Percentiles rank a stretch among this genome's conserved stretches.
Conservation (phyloP, 2,329 filamentous ascomycete genomes). For the Colletotrichum brevisporum region DNA sequence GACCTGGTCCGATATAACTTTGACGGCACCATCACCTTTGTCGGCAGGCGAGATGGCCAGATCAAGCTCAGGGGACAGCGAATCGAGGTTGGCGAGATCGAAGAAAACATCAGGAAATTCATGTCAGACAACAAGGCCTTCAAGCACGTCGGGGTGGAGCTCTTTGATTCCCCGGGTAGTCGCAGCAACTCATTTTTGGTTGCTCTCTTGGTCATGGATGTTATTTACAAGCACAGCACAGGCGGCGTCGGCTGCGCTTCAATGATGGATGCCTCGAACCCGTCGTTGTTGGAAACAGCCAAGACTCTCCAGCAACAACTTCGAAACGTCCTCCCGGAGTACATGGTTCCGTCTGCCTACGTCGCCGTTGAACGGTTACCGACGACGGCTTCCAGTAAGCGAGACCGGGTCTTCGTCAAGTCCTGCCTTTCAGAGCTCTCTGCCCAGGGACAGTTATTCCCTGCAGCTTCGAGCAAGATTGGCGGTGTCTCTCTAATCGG, state of each 20-base stretch:
- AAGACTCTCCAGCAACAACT: constrained; percentile 45
- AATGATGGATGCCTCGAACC: constrained; percentile 5
- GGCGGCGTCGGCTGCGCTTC: constrained; percentile 5
- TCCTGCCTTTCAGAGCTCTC: constrained; percentile 25
- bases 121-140: constrained; percentile 51
- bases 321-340: constrained; percentile 51
- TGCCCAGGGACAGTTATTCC: constrained; percentile 6
- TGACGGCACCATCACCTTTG: constrained; percentile 47
- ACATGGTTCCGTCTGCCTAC: constrained; percentile 54
- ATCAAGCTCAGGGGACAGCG: constrained; percentile 64
- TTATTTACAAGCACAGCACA: not conserved
- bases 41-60: constrained; percentile 63
- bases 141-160: constrained; percentile 48
- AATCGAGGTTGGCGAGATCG: constrained; percentile 60
- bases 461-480: not conserved
- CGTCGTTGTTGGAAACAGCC: not conserved
- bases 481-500: not conserved
- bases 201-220: constrained; percentile 15
- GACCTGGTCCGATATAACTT: constrained; percentile 60
- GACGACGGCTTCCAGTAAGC: constrained; percentile 42
- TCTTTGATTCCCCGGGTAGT: not conserved
- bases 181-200: constrained; percentile 4
- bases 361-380: constrained; percentile 45
- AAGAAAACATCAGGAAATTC: constrained; percentile 44
- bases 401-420: constrained; percentile 40